Evolutionary conservation across 1,139 yeast species (phyloP).

Genomic region (Protomyces gravidus): DNA sequence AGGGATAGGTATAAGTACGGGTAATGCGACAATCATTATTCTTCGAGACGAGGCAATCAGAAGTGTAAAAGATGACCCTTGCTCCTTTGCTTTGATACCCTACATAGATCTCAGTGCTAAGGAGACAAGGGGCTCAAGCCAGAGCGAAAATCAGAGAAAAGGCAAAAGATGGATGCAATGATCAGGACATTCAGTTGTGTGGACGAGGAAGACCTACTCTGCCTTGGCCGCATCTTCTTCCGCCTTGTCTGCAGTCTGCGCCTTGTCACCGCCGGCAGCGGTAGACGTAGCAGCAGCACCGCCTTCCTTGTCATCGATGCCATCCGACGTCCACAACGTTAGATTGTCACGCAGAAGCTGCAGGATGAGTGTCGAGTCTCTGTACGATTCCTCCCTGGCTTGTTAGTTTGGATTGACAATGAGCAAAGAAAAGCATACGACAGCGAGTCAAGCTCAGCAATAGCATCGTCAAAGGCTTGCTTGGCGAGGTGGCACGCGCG

Average conservation of each 20-base stretch:
- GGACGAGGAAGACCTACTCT: too few species aligned
- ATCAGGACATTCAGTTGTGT: too few species aligned
- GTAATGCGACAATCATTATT: too few species aligned
- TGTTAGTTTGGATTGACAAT: background rate
- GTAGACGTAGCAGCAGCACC: background rate
- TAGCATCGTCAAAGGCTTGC: constrained; percentile 99
- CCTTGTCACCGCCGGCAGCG: background rate
- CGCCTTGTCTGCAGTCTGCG: background rate
- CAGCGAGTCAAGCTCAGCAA: constrained; percentile 95
- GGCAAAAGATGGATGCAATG: too few species aligned
- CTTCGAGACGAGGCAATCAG: too few species aligned
- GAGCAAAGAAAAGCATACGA: background rate
- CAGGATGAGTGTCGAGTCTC: constrained; percentile 97
- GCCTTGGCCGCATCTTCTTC: background rate
- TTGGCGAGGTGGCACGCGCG: constrained; percentile 99
- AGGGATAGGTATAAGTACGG: too few species aligned
- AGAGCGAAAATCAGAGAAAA: too few species aligned
- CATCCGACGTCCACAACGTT: constrained; percentile 96
- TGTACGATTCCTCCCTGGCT: constrained; percentile 87
- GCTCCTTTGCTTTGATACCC: too few species aligned
- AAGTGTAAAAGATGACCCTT: too few species aligned
- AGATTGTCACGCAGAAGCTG: constrained; percentile 97
- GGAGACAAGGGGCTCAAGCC: too few species aligned
- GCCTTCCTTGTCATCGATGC: constrained; percentile 13
- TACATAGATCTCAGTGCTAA: too few species aligned